These are phyloP conservation scores for Ustilago loliicola DNA, from an alignment of 1,284 basidiomycete genomes.

Conservation along the genomic window DNA sequence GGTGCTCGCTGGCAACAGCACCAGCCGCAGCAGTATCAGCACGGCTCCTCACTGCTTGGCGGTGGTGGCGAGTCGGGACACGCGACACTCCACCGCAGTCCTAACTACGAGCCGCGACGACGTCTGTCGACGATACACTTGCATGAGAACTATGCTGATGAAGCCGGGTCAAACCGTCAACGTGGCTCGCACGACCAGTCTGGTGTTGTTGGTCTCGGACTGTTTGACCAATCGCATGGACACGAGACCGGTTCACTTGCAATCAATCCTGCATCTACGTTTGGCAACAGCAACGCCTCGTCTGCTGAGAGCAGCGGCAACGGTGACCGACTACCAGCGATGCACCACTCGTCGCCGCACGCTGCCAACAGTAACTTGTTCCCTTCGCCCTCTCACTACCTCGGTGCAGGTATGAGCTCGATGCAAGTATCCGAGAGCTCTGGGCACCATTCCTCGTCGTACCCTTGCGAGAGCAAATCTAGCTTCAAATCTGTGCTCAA, in stretches of 20 bases:
- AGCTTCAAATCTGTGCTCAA: constrained; percentile 4
- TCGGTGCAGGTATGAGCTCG: constrained; percentile 18
- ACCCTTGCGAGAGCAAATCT: constrained; percentile 7
- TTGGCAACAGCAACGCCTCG: neutral
- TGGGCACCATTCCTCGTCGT: neutral
- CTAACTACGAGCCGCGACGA: constrained; percentile 15
- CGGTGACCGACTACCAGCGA: neutral
- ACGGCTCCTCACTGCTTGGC: constrained; percentile 18
- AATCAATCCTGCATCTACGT: constrained; percentile 5
- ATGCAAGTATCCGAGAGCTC: constrained; percentile 19
- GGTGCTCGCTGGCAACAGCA: constrained; percentile 25
- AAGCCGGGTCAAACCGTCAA: neutral
- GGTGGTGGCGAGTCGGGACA: neutral
- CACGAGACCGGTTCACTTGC: neutral
- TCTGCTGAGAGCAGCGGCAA: neutral
- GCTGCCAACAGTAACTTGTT: neutral
- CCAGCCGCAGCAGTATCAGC: constrained; percentile 19
- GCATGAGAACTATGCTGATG: neutral
- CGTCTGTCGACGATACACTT: constrained; percentile 16
- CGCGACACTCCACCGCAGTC: constrained; percentile 14
- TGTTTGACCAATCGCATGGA: constrained; percentile 16
- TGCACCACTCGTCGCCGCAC: constrained; percentile 14
- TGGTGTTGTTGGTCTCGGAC: constrained; percentile 8
- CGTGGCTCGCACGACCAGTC: constrained; percentile 1
- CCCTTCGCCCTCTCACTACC: constrained; percentile 13